A percentile compares a stretch with the other conserved stretches of the same genome.
These are phyloP conservation scores for Thalassiosira mediterranea DNA, from an alignment of 352 stramenopile genomes.

Conservation along the genomic window DNA sequence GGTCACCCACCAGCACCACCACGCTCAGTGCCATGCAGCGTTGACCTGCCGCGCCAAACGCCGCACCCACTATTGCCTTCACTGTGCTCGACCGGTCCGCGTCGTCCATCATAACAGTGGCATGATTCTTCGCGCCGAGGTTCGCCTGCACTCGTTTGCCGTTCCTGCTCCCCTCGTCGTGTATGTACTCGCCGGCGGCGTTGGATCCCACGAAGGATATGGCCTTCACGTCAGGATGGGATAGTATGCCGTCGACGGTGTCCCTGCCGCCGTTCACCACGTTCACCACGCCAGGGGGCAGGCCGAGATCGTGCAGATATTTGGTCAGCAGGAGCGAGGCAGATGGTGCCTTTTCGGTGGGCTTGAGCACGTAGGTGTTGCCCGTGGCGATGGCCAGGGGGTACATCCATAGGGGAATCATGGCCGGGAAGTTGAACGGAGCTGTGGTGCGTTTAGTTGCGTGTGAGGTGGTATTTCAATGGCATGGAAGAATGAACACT, in stretches of 20 bases:
- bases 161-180: slow-evolving; percentile 86
- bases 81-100: slow-evolving; percentile 76
- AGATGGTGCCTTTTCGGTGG: slow-evolving; percentile 69
- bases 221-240: slow-evolving; percentile 91
- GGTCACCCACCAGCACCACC: slow-evolving; percentile 94
- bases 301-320: slow-evolving; percentile 90
- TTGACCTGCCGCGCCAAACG: slow-evolving; percentile 96
- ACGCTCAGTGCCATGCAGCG: slow-evolving; percentile 97
- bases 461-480: too few relatives aligned
- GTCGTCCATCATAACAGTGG: slow-evolving; percentile 92
- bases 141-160: slow-evolving; percentile 96
- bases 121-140: slow-evolving; percentile 98
- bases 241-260: slow-evolving; percentile 94
- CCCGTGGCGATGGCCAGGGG: slow-evolving; percentile 88
- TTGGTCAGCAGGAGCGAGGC: slow-evolving; percentile 86
- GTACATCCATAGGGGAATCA: slow-evolving; percentile 94
- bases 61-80: slow-evolving; percentile 87
- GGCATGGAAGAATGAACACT: neutral
- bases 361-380: slow-evolving; percentile 97
- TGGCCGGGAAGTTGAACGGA: slow-evolving; percentile 84
- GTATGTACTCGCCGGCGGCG: slow-evolving; percentile 93
- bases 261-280: slow-evolving; percentile 88
- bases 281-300: slow-evolving; percentile 95
- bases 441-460: too few relatives aligned
- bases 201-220: slow-evolving; percentile 97